phyloP scores from a whole-genome alignment of 495 filamentous ascomycete genomes.

The Parathielavia appendiculata region DNA sequence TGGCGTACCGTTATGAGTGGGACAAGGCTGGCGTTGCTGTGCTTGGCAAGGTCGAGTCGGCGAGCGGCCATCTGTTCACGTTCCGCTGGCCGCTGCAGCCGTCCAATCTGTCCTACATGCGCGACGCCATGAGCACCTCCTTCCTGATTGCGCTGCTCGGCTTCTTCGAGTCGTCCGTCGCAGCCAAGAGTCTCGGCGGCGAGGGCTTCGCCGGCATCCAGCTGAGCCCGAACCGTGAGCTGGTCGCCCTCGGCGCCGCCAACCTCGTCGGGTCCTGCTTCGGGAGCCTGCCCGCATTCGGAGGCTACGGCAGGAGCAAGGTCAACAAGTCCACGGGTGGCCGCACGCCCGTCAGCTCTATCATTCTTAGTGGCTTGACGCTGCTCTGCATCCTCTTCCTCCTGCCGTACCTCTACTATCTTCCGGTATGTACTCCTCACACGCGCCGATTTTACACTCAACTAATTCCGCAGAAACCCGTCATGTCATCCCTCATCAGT shows the following conservation, averaged over 20 bases:
- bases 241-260: constrained; percentile 85
- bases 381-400: constrained; percentile 73
- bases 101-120: constrained; percentile 69
- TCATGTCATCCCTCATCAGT: constrained; percentile 88
- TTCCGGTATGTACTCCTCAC: constrained; percentile 61
- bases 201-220: constrained; percentile 65
- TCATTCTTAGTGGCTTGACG: constrained; percentile 78
- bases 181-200: constrained; percentile 78
- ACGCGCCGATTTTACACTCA: background rate
- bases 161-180: constrained; percentile 98
- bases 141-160: constrained; percentile 92
- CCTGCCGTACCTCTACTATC: constrained; percentile 87
- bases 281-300: constrained; percentile 86
- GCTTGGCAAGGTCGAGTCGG: constrained; percentile 71
- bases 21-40: constrained; percentile 74
- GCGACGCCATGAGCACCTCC: constrained; percentile 83
- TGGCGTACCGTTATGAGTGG: constrained; percentile 77
- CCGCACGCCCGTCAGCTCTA: constrained; percentile 83
- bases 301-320: constrained; percentile 93
- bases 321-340: constrained; percentile 90
- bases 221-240: constrained; percentile 87
- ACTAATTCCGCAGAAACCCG: constrained; percentile 65
- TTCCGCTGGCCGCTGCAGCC: constrained; percentile 82
- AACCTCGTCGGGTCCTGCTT: constrained; percentile 91
- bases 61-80: constrained; percentile 60